These are phyloP conservation scores for Coprinopsis strossmayeri DNA, from an alignment of 768 basidiomycete genomes.

Conservation along the genomic window DNA sequence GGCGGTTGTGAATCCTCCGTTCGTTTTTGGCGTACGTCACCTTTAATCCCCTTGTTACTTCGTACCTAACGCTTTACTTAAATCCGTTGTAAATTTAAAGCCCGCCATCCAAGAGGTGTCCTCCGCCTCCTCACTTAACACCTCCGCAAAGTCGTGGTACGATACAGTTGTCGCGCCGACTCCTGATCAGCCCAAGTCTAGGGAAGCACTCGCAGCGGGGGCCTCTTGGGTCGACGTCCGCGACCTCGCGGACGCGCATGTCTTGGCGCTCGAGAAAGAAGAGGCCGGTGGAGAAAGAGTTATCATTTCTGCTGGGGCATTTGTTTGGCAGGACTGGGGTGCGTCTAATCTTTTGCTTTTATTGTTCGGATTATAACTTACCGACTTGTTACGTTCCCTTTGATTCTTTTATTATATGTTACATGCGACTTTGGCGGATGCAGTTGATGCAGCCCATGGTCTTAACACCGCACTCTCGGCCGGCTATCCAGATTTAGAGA, in stretches of 20 bases:
- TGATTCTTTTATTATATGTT: too few relatives aligned
- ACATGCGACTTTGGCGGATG: too few relatives aligned
- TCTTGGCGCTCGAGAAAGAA: conserved; percentile 40
- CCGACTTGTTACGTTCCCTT: background rate
- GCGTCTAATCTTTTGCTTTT: conserved; percentile 15
- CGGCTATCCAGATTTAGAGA: conserved; percentile 20
- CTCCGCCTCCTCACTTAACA: conserved; percentile 27
- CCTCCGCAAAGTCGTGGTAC: conserved; percentile 24
- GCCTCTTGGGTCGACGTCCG: conserved; percentile 45
- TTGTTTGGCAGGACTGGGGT: conserved; percentile 31
- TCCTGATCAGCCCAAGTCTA: conserved; percentile 15
- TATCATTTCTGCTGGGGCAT: conserved; percentile 36
- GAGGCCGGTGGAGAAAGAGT: conserved; percentile 53
- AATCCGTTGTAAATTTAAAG: conserved; percentile 13
- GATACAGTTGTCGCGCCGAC: conserved; percentile 20
- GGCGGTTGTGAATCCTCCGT: conserved; percentile 50
- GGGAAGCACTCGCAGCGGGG: conserved; percentile 14
- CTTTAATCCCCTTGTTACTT: background rate
- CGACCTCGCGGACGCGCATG: conserved; percentile 52
- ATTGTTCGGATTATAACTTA: background rate
- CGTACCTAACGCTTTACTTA: background rate
- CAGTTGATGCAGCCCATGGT: conserved; percentile 28
- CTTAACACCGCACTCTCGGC: conserved; percentile 18
- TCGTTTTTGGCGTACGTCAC: conserved; percentile 29
- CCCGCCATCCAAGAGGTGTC: too few relatives aligned